A percentile compares a stretch with the other conserved stretches of the same genome.
Conservation (phyloP, 2,329 filamentous ascomycete genomes). For the Pseudogymnoascus sp. region DNA sequence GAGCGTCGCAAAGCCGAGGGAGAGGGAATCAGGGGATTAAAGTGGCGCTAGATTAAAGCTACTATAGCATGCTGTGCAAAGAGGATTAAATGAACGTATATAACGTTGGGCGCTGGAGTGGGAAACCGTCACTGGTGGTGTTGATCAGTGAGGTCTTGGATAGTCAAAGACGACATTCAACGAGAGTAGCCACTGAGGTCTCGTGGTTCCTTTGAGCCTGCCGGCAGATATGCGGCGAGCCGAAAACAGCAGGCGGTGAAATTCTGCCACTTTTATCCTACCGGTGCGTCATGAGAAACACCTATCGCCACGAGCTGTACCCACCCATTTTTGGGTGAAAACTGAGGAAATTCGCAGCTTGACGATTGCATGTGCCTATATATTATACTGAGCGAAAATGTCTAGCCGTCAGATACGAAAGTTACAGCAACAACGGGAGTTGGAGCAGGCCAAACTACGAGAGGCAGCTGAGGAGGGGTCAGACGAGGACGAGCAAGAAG, state of each 20-base stretch:
- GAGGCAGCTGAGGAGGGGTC: constrained; percentile 19
- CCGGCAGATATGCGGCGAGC: not conserved
- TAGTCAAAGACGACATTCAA: not conserved
- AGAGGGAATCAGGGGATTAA: not conserved
- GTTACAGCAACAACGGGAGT: constrained; percentile 27
- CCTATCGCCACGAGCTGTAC: not conserved
- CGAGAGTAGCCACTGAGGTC: not conserved
- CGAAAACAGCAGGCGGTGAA: not conserved
- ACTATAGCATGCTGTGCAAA: not conserved
- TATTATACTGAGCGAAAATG: constrained; percentile 17
- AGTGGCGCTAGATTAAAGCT: not conserved
- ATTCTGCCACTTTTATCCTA: not conserved
- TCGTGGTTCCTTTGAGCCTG: not conserved
- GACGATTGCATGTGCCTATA: not conserved
- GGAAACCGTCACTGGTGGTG: not conserved
- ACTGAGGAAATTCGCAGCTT: not conserved
- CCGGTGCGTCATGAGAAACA: not conserved
- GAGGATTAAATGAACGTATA: not conserved
- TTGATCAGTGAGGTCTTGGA: not conserved
- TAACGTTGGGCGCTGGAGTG: not conserved
- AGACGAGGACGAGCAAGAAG: constrained; percentile 22
- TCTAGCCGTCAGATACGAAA: constrained; percentile 29
- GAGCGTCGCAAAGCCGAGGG: not conserved
- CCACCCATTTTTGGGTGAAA: not conserved
- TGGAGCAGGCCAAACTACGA: constrained; percentile 20